phyloP scores from a whole-genome alignment of 352 stramenopile species.

The Phytophthora pisi region DNA sequence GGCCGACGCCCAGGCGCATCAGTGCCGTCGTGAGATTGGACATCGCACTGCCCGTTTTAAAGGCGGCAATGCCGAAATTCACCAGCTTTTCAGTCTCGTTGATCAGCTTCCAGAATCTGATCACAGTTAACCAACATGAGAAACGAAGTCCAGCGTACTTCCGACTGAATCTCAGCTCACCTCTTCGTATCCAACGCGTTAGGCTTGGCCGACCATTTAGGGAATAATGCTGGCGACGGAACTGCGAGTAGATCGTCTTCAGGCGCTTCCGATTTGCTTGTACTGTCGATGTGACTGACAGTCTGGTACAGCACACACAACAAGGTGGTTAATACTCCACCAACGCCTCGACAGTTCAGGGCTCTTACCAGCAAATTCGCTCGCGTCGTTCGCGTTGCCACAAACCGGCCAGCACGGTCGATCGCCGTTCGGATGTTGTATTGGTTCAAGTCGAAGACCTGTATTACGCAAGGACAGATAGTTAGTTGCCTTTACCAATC shows the following conservation, averaged over 20 bases:
- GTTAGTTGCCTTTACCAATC: slow-evolving; percentile 2
- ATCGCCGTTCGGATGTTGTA: slow-evolving; percentile 72
- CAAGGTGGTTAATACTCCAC: neutral
- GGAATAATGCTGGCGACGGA: slow-evolving; percentile 43
- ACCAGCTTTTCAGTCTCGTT: slow-evolving; percentile 65
- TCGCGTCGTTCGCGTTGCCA: slow-evolving; percentile 31
- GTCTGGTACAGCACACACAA: slow-evolving; percentile 6
- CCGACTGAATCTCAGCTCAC: slow-evolving; percentile 20
- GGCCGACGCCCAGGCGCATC: slow-evolving; percentile 62
- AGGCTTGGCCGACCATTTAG: slow-evolving; percentile 36
- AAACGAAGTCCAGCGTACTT: neutral
- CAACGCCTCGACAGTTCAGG: neutral
- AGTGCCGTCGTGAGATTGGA: slow-evolving; percentile 51
- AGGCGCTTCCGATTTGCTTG: slow-evolving; percentile 60
- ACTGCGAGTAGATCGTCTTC: slow-evolving; percentile 69
- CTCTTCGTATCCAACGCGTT: slow-evolving; percentile 51
- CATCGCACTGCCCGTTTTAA: slow-evolving; percentile 51
- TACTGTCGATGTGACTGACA: slow-evolving; percentile 20
- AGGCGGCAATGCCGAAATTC: slow-evolving; percentile 64
- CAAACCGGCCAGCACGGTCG: slow-evolving; percentile 50
- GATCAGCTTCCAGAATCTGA: slow-evolving; percentile 74
- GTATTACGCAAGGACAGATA: neutral
- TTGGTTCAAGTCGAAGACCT: slow-evolving; percentile 60
- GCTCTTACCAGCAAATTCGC: slow-evolving; percentile 40
- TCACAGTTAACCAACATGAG: neutral